phyloP scores from a whole-genome alignment of 192 early-diverging fungal genomes.

The Chytriomyces hyalinus region DNA sequence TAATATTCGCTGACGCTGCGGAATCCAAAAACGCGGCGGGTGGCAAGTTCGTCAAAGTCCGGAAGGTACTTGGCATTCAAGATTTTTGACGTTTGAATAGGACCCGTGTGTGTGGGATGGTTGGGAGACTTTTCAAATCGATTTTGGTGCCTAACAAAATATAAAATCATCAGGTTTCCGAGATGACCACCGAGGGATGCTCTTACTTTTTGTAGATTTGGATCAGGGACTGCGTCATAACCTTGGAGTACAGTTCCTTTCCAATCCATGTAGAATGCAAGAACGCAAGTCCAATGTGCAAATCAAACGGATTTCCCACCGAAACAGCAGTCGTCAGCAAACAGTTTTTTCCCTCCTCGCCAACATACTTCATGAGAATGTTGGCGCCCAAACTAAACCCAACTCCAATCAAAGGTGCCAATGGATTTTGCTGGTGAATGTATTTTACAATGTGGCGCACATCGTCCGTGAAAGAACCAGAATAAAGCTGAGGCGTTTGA shows the following conservation, averaged over 20 bases:
- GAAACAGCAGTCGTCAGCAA: constrained; percentile 77
- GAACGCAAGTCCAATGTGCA: constrained; percentile 57
- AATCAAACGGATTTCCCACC: constrained; percentile 88
- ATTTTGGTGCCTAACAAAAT: constrained; percentile 27
- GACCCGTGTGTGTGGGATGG: constrained; percentile 49
- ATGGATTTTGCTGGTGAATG: constrained; percentile 60
- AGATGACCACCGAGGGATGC: background rate
- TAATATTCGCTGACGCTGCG: constrained; percentile 80
- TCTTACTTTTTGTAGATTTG: constrained; percentile 48
- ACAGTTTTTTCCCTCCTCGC: constrained; percentile 78
- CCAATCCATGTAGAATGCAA: constrained; percentile 63
- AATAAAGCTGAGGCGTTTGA: constrained; percentile 80
- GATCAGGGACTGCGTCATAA: constrained; percentile 64
- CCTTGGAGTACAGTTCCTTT: constrained; percentile 60
- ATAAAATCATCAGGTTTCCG: background rate
- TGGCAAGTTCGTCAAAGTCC: constrained; percentile 85
- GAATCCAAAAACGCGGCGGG: constrained; percentile 76
- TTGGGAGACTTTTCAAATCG: constrained; percentile 34
- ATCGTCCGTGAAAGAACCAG: constrained; percentile 84
- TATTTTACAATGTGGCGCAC: constrained; percentile 62
- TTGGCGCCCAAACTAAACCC: constrained; percentile 95
- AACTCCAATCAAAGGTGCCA: constrained; percentile 74
- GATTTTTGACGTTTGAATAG: constrained; percentile 61
- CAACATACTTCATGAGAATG: constrained; percentile 86
- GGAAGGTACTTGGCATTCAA: constrained; percentile 63